phyloP scores from a whole-genome alignment of 108 stramenopile genomes.

The Cyclotella baltica region DNA sequence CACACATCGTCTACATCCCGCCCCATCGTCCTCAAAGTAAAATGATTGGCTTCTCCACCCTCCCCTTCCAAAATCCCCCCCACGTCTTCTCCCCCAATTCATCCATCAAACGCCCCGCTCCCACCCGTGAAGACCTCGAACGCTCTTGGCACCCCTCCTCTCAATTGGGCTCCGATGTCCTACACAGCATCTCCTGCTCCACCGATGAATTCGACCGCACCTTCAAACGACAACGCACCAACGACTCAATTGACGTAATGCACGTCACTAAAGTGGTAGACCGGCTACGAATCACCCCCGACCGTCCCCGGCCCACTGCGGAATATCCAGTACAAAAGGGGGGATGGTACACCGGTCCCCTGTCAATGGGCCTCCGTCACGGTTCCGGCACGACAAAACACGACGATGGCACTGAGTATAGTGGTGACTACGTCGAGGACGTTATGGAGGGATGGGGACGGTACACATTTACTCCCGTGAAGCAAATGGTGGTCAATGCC shows the following conservation, averaged over 20 bases:
- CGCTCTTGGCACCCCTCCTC: slow-evolving; percentile 21
- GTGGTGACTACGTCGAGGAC: slow-evolving; percentile 38
- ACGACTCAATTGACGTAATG: background rate
- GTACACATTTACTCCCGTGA: slow-evolving; percentile 20
- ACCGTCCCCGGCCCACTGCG: background rate
- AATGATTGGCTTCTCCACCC: slow-evolving; percentile 14
- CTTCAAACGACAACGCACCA: slow-evolving; percentile 8
- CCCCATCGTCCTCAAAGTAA: background rate
- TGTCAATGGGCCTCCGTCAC: slow-evolving; percentile 28
- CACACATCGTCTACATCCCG: background rate
- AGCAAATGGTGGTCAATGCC: slow-evolving; percentile 4
- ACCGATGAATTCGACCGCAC: background rate
- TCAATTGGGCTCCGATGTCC: background rate
- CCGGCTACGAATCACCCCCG: background rate
- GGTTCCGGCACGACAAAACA: slow-evolving; percentile 36
- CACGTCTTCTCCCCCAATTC: background rate
- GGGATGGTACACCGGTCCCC: slow-evolving; percentile 41
- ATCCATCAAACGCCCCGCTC: slow-evolving; percentile 32
- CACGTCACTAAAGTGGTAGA: background rate
- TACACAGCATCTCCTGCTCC: background rate
- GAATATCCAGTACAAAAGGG: slow-evolving; percentile 17
- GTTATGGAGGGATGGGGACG: slow-evolving; percentile 38
- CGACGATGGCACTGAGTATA: slow-evolving; percentile 53
- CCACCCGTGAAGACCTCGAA: slow-evolving; percentile 45
- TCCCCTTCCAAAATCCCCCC: background rate